Evolutionary conservation across 768 basidiomycete genomes (phyloP).

Genomic region (Amanita pallidorosea): DNA sequence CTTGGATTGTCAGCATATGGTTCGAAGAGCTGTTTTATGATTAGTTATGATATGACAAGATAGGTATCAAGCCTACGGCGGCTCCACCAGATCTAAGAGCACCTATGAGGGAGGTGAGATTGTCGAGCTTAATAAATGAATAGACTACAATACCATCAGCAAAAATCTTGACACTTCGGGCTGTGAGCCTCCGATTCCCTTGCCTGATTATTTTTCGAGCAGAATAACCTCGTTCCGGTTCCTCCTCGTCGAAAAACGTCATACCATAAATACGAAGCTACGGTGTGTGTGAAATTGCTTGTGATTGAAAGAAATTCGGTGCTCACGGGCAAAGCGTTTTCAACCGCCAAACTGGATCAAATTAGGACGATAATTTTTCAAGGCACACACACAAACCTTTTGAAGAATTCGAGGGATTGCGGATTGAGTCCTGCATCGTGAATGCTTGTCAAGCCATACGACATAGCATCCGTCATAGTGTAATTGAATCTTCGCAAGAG

Average conservation of each 20-base stretch:
- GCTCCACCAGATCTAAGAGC: slow-evolving; percentile 87
- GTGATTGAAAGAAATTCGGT: background rate
- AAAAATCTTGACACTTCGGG: slow-evolving; percentile 75
- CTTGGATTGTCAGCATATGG: slow-evolving; percentile 74
- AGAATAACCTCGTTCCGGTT: slow-evolving; percentile 65
- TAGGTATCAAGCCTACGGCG: slow-evolving; percentile 39
- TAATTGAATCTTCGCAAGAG: slow-evolving; percentile 48
- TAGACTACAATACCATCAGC: slow-evolving; percentile 39
- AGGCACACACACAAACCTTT: slow-evolving; percentile 30
- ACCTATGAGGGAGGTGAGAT: slow-evolving; percentile 30
- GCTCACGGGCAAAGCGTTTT: slow-evolving; percentile 50
- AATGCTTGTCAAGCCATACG: slow-evolving; percentile 68
- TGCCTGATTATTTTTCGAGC: slow-evolving; percentile 43
- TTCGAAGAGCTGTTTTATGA: slow-evolving; percentile 48
- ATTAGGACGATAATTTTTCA: background rate
- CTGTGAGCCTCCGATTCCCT: slow-evolving; percentile 52
- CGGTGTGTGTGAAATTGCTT: background rate
- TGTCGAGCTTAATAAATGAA: background rate
- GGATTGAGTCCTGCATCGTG: slow-evolving; percentile 79
- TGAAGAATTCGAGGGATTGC: slow-evolving; percentile 64
- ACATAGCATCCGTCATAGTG: slow-evolving; percentile 58
- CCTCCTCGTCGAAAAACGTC: slow-evolving; percentile 57
- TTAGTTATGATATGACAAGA: background rate
- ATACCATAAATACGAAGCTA: slow-evolving; percentile 74
- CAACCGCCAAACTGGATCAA: slow-evolving; percentile 44